Evolutionary conservation across 2,329 filamentous ascomycete genomes (phyloP), one percentile per base, ranked within the genome.

Genomic region (Fusarium sp.): DNA sequence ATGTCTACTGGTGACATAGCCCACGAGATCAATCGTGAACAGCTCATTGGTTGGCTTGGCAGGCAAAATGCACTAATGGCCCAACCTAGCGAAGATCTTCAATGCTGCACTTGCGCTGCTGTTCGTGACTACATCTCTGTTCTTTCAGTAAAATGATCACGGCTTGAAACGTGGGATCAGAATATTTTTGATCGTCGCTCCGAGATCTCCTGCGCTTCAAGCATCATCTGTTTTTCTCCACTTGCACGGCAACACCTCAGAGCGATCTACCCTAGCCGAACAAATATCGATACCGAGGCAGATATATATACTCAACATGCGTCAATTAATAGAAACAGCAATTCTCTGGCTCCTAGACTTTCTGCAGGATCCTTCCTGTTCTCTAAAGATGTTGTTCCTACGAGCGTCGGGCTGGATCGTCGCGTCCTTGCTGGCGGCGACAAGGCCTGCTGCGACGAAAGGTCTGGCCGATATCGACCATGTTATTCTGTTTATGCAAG

Each of bases 391-490:
- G 61, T 9, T 57, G 6, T 24, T 64, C 15, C 24, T 44, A n/a
- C 59, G 59, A 12, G 24, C 29, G 20, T 20, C 44, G 2, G 20
- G 59, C 6, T 38, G 38, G 29, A 10, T 25, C 9, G 8, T 64
- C 5, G 40, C 61, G 4, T 30, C 50, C 4, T 20, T 64, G 7
- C 18, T 64, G 6, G 61, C 59, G 7, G 18, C 29, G 14, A 38
- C 29, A 3, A 24, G 10, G 5, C 61, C 61, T 3, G 43, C 25
- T 4, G 12, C 22, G 12, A 57, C 61, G 22, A 30, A 49, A 12
- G 25, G 58, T 1, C 18, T 64, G 6, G 61, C 62, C 4, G 62
- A 64, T 42, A 64, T 64, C 7, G 62, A 64, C 10, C 62, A 64
- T 45, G 62, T 64, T 0, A 64, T 64, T 9, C 6, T 64, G 2